Evolutionary conservation across 2,329 filamentous ascomycete species (phyloP), one percentile per base, ranked within the genome.

Genomic region (Aspergillus uvarum): DNA sequence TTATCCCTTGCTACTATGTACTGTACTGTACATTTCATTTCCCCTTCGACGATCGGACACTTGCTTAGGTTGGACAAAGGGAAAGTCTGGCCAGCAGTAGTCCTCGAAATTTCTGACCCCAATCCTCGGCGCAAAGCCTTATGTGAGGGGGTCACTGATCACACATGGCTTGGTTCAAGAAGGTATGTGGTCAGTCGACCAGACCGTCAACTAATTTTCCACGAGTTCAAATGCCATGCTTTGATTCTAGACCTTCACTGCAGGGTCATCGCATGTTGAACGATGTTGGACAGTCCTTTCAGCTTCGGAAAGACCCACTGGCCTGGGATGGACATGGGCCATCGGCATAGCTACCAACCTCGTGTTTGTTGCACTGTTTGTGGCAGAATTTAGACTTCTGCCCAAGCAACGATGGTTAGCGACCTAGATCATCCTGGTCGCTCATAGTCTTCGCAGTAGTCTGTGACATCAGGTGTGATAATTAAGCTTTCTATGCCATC

Each of bases 101-200:
- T 4, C 29, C 12, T 55, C 53, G 19, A 14, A 19, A 35, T 3
- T 22, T 5, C 38, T 14, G 38, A 48, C 44, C 14, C 35, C 35
- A 42, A 53, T 53, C 10, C 3, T 26, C 21, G 38, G 42, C 14
- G 7, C 1, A n/a, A n/a, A 6, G 35, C 35, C 32, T 19, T 53
- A 26, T 55, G 44, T 42, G 47, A 55, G 47, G 53, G 14, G 31
- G 47, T 31, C 11, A 14, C 26, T 31, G 26, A 47, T 14, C 29
- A 44, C 26, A 16, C 42, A 48, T 32, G 26, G 53, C 26, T 19
- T 14, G 12, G 7, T 35, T n/a, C 53, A 55, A 48, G 53, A 35
- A 31, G 53, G 42, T 22, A 48, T 55, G 42, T 32, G 53, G 44
- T 55, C 53, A 55, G 53, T 55, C 53, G 53, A 55, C 53, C 53